phyloP scores from a whole-genome alignment of 164 flowering plant genomes.

The Tetrastigma voinierianum region DNA sequence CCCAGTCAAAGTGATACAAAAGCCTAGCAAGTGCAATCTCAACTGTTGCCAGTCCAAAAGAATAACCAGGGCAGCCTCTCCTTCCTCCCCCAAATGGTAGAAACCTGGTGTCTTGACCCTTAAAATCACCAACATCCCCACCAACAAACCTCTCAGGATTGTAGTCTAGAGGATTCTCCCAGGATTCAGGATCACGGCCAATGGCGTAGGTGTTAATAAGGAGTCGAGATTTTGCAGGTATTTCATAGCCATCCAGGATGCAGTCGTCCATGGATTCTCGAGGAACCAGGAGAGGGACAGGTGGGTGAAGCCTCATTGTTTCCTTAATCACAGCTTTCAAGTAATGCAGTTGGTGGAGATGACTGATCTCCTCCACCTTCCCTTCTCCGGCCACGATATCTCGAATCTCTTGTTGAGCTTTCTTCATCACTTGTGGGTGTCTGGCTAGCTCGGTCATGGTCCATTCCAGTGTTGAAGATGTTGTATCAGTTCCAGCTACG shows the following conservation, averaged over 20 bases:
- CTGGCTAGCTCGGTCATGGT: conserved; percentile 46
- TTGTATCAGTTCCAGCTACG: conserved; percentile 64
- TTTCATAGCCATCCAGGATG: conserved; percentile 36
- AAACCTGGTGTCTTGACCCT: conserved; percentile 38
- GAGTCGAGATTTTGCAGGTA: conserved; percentile 40
- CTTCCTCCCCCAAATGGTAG: conserved; percentile 57
- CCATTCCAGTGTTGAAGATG: conserved; percentile 62
- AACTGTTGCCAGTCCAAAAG: conserved; percentile 43
- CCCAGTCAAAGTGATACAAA: conserved; percentile 55
- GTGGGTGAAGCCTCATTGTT: conserved; percentile 41
- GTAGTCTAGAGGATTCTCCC: conserved; percentile 39
- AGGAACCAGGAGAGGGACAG: conserved; percentile 52
- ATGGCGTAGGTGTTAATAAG: conserved; percentile 45
- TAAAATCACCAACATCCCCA: conserved; percentile 30
- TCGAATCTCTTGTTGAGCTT: conserved; percentile 51
- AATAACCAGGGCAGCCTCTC: conserved; percentile 56
- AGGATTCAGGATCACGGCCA: conserved; percentile 36
- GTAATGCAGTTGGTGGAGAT: conserved; percentile 32
- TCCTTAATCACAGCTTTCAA: conserved; percentile 44
- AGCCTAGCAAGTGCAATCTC: conserved; percentile 42
- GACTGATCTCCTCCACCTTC: conserved; percentile 16
- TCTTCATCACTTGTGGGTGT: conserved; percentile 39
- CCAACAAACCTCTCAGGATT: conserved; percentile 41
- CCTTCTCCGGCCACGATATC: conserved; percentile 13
- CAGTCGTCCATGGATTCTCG: conserved; percentile 50